These are phyloP conservation scores for Calocybe indica DNA, from an alignment of 768 basidiomycete genomes.

Conservation along the genomic window DNA sequence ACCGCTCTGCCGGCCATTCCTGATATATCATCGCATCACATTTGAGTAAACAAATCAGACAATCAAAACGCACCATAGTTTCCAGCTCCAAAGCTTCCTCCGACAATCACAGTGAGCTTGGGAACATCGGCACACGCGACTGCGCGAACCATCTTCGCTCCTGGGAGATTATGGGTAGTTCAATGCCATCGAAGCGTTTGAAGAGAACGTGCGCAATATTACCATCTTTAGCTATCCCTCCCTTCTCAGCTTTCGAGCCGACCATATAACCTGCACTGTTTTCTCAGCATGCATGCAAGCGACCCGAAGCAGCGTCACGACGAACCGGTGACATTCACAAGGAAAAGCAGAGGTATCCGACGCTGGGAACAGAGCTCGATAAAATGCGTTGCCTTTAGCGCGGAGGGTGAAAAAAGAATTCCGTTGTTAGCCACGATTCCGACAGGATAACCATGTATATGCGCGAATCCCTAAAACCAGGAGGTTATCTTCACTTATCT, in stretches of 20 bases:
- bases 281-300: slow-evolving; percentile 5
- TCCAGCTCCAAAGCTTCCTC: slow-evolving; percentile 91
- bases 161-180: slow-evolving; percentile 16
- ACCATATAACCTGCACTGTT: slow-evolving; percentile 77
- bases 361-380: slow-evolving; percentile 92
- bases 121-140: slow-evolving; percentile 93
- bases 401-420: slow-evolving; percentile 90
- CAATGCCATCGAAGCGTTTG: neutral
- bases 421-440: slow-evolving; percentile 95
- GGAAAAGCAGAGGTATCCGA: slow-evolving; percentile 82
- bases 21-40: slow-evolving; percentile 18
- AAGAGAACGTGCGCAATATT: slow-evolving; percentile 4
- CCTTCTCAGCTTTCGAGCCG: slow-evolving; percentile 89
- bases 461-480: slow-evolving; percentile 67
- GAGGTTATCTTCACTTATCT: neutral
- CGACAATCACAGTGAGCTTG: slow-evolving; percentile 89
- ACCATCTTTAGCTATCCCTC: slow-evolving; percentile 93
- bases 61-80: slow-evolving; percentile 68
- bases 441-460: slow-evolving; percentile 83
- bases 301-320: neutral
- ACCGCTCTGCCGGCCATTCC: slow-evolving; percentile 93
- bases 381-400: slow-evolving; percentile 92
- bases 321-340: slow-evolving; percentile 89
- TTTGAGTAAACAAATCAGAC: slow-evolving; percentile 1
- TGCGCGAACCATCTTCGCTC: slow-evolving; percentile 94